phyloP scores from a whole-genome alignment of 2,329 filamentous ascomycete genomes.

The Aspergillus pseudonomiae region DNA sequence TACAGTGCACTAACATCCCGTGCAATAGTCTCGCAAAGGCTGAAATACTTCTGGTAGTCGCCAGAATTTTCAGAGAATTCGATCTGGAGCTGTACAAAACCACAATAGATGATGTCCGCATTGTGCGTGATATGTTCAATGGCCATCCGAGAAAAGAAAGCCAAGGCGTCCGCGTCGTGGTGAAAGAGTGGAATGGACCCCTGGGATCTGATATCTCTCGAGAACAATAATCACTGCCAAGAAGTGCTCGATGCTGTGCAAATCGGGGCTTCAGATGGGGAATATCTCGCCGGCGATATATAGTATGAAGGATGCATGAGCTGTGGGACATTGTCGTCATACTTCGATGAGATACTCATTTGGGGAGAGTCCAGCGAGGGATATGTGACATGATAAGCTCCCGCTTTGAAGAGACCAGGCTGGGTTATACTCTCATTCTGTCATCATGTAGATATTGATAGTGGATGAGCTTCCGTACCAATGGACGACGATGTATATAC shows the following conservation, averaged over 20 bases:
- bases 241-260: not conserved
- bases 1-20: not conserved
- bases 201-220: not conserved
- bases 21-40: conserved; percentile 34
- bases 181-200: conserved; percentile 2
- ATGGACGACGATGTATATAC: not conserved
- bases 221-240: not conserved
- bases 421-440: too few species aligned
- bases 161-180: conserved; percentile 24
- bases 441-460: too few species aligned
- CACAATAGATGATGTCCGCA: conserved; percentile 31
- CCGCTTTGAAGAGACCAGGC: too few species aligned
- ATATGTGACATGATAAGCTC: too few species aligned
- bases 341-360: too few species aligned
- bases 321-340: too few species aligned
- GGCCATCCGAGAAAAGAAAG: conserved; percentile 20
- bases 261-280: not conserved
- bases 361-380: too few species aligned
- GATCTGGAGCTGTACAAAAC: conserved; percentile 37
- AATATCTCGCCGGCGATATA: not conserved
- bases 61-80: conserved; percentile 33
- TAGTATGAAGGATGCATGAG: not conserved
- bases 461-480: too few species aligned
- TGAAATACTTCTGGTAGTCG: conserved; percentile 35
- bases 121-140: conserved; percentile 30